Evolutionary conservation across 2,329 filamentous ascomycete species (phyloP).

Genomic region (Colletotrichum abscissum): DNA sequence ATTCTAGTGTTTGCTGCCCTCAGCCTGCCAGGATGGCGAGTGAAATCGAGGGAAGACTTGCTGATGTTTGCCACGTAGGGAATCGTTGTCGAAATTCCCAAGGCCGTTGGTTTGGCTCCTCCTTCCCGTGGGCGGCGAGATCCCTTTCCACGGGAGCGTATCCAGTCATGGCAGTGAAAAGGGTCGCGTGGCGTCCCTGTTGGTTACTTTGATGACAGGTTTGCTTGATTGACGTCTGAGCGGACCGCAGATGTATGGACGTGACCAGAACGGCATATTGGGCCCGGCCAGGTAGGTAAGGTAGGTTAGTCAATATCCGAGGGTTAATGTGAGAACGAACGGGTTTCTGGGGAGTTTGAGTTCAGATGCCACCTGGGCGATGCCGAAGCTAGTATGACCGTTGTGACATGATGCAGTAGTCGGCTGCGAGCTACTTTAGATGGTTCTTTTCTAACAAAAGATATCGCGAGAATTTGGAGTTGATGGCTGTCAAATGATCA

Average conservation of each 20-base stretch:
- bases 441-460: too few relatives aligned
- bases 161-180: not conserved
- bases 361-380: not conserved
- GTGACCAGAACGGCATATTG: not conserved
- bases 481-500: not conserved
- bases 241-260: not conserved
- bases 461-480: not conserved
- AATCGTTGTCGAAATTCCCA: not conserved
- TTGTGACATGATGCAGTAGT: not conserved
- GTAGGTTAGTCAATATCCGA: not conserved
- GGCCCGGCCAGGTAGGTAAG: not conserved
- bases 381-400: not conserved
- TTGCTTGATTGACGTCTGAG: not conserved
- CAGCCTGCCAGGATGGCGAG: not conserved
- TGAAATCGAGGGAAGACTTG: not conserved
- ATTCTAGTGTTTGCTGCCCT: not conserved
- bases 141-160: not conserved
- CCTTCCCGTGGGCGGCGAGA: not conserved
- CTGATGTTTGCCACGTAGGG: not conserved
- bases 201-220: slow-evolving; percentile 19
- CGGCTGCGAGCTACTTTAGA: too few relatives aligned
- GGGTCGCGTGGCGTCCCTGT: slow-evolving; percentile 13
- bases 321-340: not conserved
- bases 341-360: not conserved
- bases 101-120: not conserved